A percentile compares a stretch with the other conserved stretches of the same genome.
Evolutionary conservation across 306 rosid genomes (phyloP).

Genomic region (Cucurbita ficifolia): DNA sequence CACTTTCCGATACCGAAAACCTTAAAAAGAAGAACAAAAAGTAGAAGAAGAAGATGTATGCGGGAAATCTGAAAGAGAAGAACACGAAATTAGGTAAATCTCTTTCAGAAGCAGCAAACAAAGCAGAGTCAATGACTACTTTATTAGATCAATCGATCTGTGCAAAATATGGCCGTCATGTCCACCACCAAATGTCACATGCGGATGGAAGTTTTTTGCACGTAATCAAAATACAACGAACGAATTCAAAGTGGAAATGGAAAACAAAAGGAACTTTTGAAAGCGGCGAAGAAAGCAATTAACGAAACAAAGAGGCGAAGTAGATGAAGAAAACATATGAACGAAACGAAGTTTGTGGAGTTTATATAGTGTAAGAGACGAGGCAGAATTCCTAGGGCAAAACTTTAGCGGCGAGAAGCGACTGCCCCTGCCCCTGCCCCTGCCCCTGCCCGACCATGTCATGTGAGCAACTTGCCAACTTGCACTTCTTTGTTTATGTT

Average conservation of each 20-base stretch:
- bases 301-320: not conserved
- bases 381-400: constrained; percentile 13
- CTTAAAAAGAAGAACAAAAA: not conserved
- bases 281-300: not conserved
- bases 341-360: not conserved
- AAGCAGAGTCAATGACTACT: not conserved
- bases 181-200: constrained; percentile 26
- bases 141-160: constrained; percentile 24
- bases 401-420: no score
- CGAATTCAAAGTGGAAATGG: not conserved
- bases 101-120: constrained; percentile 1
- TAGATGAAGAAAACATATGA: not conserved
- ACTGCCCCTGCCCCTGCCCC: no score
- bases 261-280: no score
- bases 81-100: not conserved
- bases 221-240: not conserved
- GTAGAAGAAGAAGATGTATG: not conserved
- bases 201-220: constrained; percentile 90
- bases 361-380: not conserved
- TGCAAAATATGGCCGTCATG: constrained; percentile 88
- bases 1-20: not conserved
- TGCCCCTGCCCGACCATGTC: no score
- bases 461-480: constrained; percentile 13
- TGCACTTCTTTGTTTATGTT: constrained; percentile 1
- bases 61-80: not conserved